Evolutionary conservation across 1,284 basidiomycete genomes (phyloP).

Genomic region (Cutaneotrichosporon mucoides): DNA sequence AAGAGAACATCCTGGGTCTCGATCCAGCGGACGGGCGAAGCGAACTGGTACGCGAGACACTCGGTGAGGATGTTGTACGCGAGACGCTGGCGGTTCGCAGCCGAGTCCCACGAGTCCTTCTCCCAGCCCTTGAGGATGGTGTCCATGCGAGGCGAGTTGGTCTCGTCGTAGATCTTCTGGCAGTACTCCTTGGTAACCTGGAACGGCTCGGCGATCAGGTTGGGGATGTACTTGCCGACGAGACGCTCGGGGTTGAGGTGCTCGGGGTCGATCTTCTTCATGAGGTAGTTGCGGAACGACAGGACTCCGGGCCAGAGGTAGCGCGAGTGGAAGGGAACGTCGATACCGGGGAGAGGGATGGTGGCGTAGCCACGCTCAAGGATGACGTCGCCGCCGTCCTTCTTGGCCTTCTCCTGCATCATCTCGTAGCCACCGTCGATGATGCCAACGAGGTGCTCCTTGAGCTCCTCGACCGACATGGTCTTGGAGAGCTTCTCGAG

Average conservation of each 20-base stretch:
- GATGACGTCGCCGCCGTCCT: constrained; percentile 70
- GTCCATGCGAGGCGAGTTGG: constrained; percentile 85
- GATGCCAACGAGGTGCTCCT: constrained; percentile 73
- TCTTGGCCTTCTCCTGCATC: constrained; percentile 69
- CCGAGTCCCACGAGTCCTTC: constrained; percentile 76
- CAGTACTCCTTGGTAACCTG: constrained; percentile 84
- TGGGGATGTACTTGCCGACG: constrained; percentile 92
- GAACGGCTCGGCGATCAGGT: constrained; percentile 93
- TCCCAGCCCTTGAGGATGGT: constrained; percentile 93
- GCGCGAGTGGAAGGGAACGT: constrained; percentile 96
- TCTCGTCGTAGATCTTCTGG: constrained; percentile 92
- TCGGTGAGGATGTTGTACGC: constrained; percentile 95
- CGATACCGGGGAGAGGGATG: constrained; percentile 93
- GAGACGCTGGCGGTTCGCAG: constrained; percentile 80
- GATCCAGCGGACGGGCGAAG: constrained; percentile 96
- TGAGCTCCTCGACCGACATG: constrained; percentile 48
- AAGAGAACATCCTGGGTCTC: constrained; percentile 97
- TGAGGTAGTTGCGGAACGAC: constrained; percentile 70
- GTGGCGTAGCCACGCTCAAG: constrained; percentile 95
- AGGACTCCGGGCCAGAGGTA: constrained; percentile 98
- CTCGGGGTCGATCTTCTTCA: constrained; percentile 92
- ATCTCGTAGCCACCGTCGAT: constrained; percentile 75
- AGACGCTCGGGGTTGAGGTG: constrained; percentile 89
- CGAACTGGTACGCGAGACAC: constrained; percentile 86
- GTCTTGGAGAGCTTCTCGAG: constrained; percentile 70